These are phyloP conservation scores for Camellia granthamiana DNA, from an alignment of 148 eudicot species.

Conservation along the genomic window DNA sequence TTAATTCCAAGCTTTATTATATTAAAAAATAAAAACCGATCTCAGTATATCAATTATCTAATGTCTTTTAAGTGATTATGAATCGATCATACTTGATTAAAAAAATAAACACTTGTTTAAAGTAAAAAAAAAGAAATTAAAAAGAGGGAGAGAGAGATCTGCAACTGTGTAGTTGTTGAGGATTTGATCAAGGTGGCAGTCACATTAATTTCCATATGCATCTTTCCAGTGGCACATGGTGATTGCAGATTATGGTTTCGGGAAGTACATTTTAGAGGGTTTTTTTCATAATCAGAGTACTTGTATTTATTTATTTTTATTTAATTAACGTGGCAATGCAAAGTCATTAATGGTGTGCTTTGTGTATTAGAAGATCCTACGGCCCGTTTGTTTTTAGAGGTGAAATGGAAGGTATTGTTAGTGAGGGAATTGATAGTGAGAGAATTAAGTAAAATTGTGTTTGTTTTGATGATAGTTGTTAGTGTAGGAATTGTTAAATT, in stretches of 20 bases:
- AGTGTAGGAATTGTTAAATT: too few relatives aligned
- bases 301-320: too few relatives aligned
- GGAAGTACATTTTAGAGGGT: too few relatives aligned
- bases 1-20: too few relatives aligned
- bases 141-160: not conserved
- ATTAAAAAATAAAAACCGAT: not conserved
- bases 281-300: not conserved
- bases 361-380: not conserved
- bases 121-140: not conserved
- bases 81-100: not conserved
- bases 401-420: too few relatives aligned
- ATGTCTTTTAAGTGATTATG: not conserved
- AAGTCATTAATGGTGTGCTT: not conserved
- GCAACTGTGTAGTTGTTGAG: slow-evolving; percentile 1
- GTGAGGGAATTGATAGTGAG: too few relatives aligned
- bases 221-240: slow-evolving; percentile 16
- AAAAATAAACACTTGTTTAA: not conserved
- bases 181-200: slow-evolving; percentile 22
- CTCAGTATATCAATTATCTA: slow-evolving; percentile 1
- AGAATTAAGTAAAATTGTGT: too few relatives aligned
- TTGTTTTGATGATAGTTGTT: too few relatives aligned
- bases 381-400: too few relatives aligned
- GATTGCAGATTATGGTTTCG: slow-evolving; percentile 8
- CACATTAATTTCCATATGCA: slow-evolving; percentile 22
- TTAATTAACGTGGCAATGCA: not conserved